Conservation (phyloP, 805 yeast species). For the Sungouiozyma intestinalis region DNA sequence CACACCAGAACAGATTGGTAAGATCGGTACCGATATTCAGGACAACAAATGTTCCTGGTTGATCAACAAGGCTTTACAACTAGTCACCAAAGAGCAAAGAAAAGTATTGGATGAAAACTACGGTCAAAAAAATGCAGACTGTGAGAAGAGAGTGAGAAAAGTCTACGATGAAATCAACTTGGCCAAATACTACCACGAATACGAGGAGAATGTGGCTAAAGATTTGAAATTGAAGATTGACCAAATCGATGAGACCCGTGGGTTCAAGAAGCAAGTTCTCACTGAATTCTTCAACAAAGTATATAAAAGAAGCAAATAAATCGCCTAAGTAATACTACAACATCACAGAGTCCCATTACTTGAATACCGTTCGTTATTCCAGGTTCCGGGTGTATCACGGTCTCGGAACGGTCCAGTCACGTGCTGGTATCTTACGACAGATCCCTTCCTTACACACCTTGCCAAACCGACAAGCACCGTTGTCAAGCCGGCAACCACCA, state of each 20-base stretch:
- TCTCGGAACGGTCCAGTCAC: too few species aligned
- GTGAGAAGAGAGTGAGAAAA: constrained; percentile 51
- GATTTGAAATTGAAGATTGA: constrained; percentile 56
- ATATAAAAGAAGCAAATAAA: constrained; percentile 83
- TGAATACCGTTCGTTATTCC: too few species aligned
- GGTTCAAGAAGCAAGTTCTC: constrained; percentile 84
- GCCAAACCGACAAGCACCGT: too few species aligned
- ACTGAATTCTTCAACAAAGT: constrained; percentile 78
- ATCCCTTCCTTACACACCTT: too few species aligned
- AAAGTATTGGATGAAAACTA: constrained; percentile 73
- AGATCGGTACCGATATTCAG: constrained; percentile 96
- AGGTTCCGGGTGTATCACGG: too few species aligned
- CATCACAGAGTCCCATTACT: too few species aligned
- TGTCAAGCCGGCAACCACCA: too few species aligned
- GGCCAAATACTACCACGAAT: constrained; percentile 58
- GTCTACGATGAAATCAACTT: constrained; percentile 67
- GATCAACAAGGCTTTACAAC: constrained; percentile 79
- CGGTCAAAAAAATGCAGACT: constrained; percentile 66
- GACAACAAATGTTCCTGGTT: constrained; percentile 99
- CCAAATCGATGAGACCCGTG: constrained; percentile 77
- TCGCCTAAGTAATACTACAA: not conserved
- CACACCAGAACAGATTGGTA: constrained; percentile 93
- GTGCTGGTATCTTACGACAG: too few species aligned
- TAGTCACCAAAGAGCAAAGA: constrained; percentile 67
- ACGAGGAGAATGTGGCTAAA: constrained; percentile 69